These are phyloP conservation scores for Pleurotus platypus DNA, from an alignment of 768 basidiomycete genomes.

Conservation along the genomic window DNA sequence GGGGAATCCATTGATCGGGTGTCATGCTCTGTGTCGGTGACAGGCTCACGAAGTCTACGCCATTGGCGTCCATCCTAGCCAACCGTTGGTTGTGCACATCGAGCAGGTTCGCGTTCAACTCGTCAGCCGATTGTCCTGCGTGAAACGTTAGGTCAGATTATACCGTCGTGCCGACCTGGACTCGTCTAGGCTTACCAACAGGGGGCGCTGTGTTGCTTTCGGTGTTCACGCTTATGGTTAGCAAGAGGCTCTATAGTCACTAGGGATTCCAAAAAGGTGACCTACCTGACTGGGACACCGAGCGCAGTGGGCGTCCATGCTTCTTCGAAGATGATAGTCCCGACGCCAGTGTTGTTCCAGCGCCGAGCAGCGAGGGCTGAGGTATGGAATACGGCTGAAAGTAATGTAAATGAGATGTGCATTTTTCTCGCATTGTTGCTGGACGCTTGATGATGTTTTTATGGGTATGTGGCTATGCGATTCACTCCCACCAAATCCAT, in stretches of 20 bases:
- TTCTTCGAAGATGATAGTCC: conserved; percentile 36
- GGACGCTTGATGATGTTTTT: too few species aligned
- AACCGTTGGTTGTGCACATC: conserved; percentile 37
- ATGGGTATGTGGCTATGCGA: too few species aligned
- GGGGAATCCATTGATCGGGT: too few species aligned
- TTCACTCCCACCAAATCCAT: too few species aligned
- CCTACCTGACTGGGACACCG: conserved; percentile 20
- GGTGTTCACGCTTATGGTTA: background rate
- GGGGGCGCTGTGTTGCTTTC: conserved; percentile 17
- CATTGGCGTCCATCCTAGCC: conserved; percentile 30
- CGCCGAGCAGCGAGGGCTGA: conserved; percentile 9
- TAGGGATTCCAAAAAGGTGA: conserved; percentile 8
- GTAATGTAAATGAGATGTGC: too few species aligned
- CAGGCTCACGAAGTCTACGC: conserved; percentile 31
- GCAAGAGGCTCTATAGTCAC: background rate
- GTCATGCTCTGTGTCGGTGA: background rate
- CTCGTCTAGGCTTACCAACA: conserved; percentile 23
- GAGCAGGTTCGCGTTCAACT: conserved; percentile 28
- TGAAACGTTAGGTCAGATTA: too few species aligned
- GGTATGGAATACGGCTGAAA: background rate
- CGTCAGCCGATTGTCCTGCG: conserved; percentile 25
- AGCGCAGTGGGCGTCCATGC: conserved; percentile 35
- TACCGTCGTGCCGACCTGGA: too few species aligned
- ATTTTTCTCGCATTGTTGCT: too few species aligned
- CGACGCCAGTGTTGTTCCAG: conserved; percentile 30